Base-by-base conservation (phyloP, 2,329 filamentous ascomycete species). In the Pseudogymnoascus sp. region DNA sequence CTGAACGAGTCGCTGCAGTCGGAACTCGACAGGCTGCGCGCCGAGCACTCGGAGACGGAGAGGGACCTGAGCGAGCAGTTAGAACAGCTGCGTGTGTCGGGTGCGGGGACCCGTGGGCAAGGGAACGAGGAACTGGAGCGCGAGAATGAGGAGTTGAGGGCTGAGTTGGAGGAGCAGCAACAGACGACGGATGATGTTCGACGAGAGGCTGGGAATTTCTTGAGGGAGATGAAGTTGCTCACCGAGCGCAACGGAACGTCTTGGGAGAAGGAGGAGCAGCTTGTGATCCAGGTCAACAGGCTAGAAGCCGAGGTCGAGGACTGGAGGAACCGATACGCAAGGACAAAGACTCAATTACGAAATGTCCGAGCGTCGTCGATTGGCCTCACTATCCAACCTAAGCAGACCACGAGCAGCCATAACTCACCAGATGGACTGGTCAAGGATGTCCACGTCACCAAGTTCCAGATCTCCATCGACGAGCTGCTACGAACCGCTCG, bases 401-500 rank as follows among this genome's bases (percentile, higher is more conserved):
- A 82, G 67, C 76, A 86, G 42, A 83, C 84, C 61, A 86, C 90
- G 61, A 83, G 83, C 71, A 85, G 82, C 26, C 87, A 95, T 67
- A 82, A 84, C 21, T 82, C 88, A 38, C 83, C 87, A 11, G 83
- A 86, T 64, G 95, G 95, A 5, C 75, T 95, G 21, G 86, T 99
- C 69, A 93, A 90, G 76, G 95, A 97, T 75, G 84, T 97, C 11
- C 90, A 97, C 73, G 86, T 99, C 68, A 97, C 93, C 61, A 93
- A 91, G 72, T 97, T 96, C 78, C 95, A 99, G 75, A 88, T 97
- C 65, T 85, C 92, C 21, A 90, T 99, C 65, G 93, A 99, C 72
- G 93, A 97, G 70, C 81, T 97, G 40, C 81, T 99, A 37, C 88
- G 88, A 67, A 84, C 82, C 42, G 91, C 92, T 16, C 86, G 93